Evolutionary conservation across 192 early-diverging fungal genomes (phyloP).

Genomic region (Coemansia sp.): DNA sequence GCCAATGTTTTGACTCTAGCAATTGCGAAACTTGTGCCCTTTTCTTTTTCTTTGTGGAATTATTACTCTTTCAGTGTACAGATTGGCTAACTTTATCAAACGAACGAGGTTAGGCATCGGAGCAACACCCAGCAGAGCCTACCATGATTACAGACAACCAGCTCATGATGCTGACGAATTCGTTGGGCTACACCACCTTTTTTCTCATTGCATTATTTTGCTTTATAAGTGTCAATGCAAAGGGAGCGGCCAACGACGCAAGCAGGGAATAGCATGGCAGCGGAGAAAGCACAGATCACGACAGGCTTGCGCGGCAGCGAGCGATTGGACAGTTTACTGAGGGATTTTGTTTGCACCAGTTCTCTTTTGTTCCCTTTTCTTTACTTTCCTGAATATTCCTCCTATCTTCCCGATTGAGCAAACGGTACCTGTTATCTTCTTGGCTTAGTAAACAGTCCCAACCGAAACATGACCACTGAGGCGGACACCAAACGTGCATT

Average conservation of each 20-base stretch:
- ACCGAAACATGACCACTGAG: conserved; percentile 23
- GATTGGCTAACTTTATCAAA: not conserved
- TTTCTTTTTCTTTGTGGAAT: too few species aligned
- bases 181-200: conserved; percentile 39
- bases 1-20: too few species aligned
- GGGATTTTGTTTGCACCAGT: not conserved
- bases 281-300: too few species aligned
- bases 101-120: not conserved
- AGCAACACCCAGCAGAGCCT: not conserved
- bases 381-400: not conserved
- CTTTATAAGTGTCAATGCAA: conserved; percentile 34
- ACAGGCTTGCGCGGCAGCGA: conserved; percentile 13
- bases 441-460: not conserved
- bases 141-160: conserved; percentile 47
- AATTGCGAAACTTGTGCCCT: too few species aligned
- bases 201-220: conserved; percentile 48
- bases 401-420: not conserved
- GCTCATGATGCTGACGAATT: conserved; percentile 45
- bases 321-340: conserved; percentile 14
- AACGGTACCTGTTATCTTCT: not conserved
- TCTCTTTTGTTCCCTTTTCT: not conserved
- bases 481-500: conserved; percentile 36
- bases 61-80: not conserved
- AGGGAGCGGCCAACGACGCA: conserved; percentile 5
- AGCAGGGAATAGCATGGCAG: not conserved